Conservation (phyloP, 495 filamentous ascomycete genomes). For the Penicillium egyptiacum region DNA sequence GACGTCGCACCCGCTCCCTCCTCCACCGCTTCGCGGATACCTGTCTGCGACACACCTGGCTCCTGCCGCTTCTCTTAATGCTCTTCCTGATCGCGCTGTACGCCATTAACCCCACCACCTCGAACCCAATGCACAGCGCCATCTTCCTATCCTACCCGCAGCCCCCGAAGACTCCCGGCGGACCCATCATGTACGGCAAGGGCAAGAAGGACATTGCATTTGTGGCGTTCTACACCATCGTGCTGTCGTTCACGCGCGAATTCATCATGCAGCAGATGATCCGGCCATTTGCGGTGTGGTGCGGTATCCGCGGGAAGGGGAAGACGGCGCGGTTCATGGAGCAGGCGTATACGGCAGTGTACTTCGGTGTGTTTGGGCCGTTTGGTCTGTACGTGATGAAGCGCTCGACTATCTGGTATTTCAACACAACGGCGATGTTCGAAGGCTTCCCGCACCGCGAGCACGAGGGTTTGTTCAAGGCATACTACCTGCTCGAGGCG, state of each 20-base stretch:
- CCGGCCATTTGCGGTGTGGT: conserved; percentile 69
- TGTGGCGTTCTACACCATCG: conserved; percentile 84
- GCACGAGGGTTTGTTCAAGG: conserved; percentile 87
- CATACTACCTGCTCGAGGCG: conserved; percentile 94
- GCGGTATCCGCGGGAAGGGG: conserved; percentile 67
- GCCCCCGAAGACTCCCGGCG: conserved; percentile 51
- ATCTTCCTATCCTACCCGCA: conserved; percentile 93
- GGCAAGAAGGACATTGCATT: conserved; percentile 82
- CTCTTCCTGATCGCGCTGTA: conserved; percentile 64
- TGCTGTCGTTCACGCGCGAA: conserved; percentile 91
- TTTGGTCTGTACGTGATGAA: conserved; percentile 92
- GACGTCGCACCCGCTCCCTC: conserved; percentile 56
- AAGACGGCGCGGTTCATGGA: conserved; percentile 97
- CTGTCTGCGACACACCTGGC: conserved; percentile 74
- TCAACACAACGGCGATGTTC: conserved; percentile 90
- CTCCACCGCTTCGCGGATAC: conserved; percentile 66
- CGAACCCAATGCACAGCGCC: conserved; percentile 81
- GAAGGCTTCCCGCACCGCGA: conserved; percentile 85
- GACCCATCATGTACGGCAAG: conserved; percentile 81
- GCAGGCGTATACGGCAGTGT: conserved; percentile 95
- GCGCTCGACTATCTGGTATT: conserved; percentile 92
- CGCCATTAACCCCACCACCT: conserved; percentile 71
- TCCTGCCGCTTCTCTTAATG: conserved; percentile 73
- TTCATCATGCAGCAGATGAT: conserved; percentile 94
- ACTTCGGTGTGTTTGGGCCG: conserved; percentile 84